Evolutionary conservation across 169 alveolate species (phyloP).

Genomic region (Cryptosporidium baileyi): DNA sequence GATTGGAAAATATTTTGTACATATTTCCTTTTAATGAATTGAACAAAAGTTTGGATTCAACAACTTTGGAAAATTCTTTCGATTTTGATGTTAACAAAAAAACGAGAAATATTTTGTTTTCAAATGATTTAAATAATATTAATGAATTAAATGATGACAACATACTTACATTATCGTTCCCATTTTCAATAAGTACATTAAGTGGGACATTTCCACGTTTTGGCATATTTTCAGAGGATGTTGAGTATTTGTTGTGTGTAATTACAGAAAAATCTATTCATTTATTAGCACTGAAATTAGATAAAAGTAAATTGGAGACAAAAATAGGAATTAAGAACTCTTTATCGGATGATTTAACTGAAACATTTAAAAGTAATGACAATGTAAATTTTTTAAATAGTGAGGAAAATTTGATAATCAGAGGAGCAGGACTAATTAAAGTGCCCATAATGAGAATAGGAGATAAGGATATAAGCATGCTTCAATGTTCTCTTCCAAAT

Average conservation of each 20-base stretch:
- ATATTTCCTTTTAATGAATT: constrained; percentile 21
- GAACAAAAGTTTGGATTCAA: neutral
- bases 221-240: constrained; percentile 25
- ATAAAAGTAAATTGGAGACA: neutral
- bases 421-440: constrained; percentile 36
- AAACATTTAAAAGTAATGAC: neutral
- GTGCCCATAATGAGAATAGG: constrained; percentile 10
- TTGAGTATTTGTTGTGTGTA: constrained; percentile 32
- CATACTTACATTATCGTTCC: constrained; percentile 14
- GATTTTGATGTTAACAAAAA: neutral
- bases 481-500: constrained; percentile 61
- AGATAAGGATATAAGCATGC: constrained; percentile 2
- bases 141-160: neutral
- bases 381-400: neutral
- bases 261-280: constrained; percentile 40
- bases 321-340: neutral
- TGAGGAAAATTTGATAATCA: neutral
- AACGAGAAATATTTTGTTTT: neutral
- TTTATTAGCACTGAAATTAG: constrained; percentile 21
- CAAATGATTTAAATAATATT: no score
- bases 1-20: constrained; percentile 39
- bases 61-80: neutral
- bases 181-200: constrained; percentile 24
- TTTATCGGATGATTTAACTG: neutral
- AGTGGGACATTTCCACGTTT: constrained; percentile 48